These are phyloP conservation scores for Crithidia sp. DNA, from an alignment of 208 protist genomes.

Conservation along the genomic window DNA sequence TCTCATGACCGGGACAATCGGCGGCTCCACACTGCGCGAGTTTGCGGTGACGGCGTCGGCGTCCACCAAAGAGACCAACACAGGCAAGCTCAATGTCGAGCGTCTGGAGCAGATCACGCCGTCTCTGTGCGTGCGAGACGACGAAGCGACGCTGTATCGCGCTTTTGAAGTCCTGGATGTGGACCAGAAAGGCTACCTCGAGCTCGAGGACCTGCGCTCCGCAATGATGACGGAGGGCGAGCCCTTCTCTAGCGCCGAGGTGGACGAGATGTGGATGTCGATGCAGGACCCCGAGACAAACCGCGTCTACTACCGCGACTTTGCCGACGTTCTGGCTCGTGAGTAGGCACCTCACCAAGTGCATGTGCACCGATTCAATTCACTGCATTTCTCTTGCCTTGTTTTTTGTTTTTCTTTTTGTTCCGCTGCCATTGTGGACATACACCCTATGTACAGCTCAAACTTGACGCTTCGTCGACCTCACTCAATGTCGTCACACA, in stretches of 20 bases:
- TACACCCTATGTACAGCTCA: too few species aligned
- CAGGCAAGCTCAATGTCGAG: slow-evolving; percentile 10
- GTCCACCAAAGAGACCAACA: neutral
- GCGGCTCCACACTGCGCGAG: slow-evolving; percentile 39
- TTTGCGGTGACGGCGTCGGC: slow-evolving; percentile 2
- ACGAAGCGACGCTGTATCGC: slow-evolving; percentile 61
- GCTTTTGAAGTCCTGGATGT: slow-evolving; percentile 81
- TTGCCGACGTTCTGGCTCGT: slow-evolving; percentile 75
- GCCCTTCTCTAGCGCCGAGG: slow-evolving; percentile 72
- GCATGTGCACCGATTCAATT: too few species aligned
- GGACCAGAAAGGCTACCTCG: slow-evolving; percentile 68
- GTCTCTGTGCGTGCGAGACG: slow-evolving; percentile 52
- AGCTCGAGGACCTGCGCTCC: slow-evolving; percentile 60
- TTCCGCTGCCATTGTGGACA: too few species aligned
- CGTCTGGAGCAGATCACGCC: slow-evolving; percentile 26
- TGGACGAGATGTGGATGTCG: slow-evolving; percentile 80
- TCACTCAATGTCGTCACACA: too few species aligned
- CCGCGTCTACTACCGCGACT: slow-evolving; percentile 80
- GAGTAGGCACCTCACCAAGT: slow-evolving; percentile 39
- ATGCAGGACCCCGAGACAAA: slow-evolving; percentile 77
- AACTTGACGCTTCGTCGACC: too few species aligned
- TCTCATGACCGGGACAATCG: slow-evolving; percentile 74
- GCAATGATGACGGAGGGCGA: slow-evolving; percentile 65
- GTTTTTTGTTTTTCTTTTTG: too few species aligned
- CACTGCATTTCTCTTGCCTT: too few species aligned